Base-by-base conservation (phyloP, 768 basidiomycete genomes). In the Suillus variegatus region DNA sequence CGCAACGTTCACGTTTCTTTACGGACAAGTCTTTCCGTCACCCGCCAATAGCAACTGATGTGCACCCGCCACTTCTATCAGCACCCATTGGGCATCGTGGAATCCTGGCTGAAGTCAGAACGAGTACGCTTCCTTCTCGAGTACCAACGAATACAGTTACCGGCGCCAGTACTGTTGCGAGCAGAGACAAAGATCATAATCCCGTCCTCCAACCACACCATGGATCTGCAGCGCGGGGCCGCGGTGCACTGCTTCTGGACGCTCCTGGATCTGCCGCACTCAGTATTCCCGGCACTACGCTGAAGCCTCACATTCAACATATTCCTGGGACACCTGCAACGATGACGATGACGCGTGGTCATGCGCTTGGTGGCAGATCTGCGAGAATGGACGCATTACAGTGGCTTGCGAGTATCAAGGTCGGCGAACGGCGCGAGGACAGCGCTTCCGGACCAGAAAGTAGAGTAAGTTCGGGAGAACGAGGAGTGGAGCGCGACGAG, bases 401-500 rank as follows among this genome's bases (percentile, higher is more conserved):
- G 3, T 94, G 93, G 93, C 72, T 93, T 61, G 83, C 88, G 16
- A 90, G 83, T 67, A 88, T 94, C 60, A 90, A 87, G 67, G 87
- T 90, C n/a, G 83, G 85, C 9, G 80, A 80, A 47, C 75, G 74
- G 68, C 75, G 85, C 61, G 85, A 86, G 9, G 85, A 84, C 60
- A 89, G 86, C 66, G 18, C 41, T 25, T 84, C 85, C 6, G 83
- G 87, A 18, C 80, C 80, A 4, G 82, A 82, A 14, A 87, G 86
- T 65, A 82, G 80, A 6, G 77, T 83, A 49, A 82, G 81, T 22
- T 86, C 83, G 43, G 76, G 76, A 69, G 58, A 60, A 43, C 40
- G 40, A 60, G 28, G 18, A 32, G 6, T 28, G 18, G 28, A 20
- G 25, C 25, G 12, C 28, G 41, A 40, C 18, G 65, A 62, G 32